phyloP scores from a whole-genome alignment of 768 basidiomycete species.

The Chlorophyllum brunneum region DNA sequence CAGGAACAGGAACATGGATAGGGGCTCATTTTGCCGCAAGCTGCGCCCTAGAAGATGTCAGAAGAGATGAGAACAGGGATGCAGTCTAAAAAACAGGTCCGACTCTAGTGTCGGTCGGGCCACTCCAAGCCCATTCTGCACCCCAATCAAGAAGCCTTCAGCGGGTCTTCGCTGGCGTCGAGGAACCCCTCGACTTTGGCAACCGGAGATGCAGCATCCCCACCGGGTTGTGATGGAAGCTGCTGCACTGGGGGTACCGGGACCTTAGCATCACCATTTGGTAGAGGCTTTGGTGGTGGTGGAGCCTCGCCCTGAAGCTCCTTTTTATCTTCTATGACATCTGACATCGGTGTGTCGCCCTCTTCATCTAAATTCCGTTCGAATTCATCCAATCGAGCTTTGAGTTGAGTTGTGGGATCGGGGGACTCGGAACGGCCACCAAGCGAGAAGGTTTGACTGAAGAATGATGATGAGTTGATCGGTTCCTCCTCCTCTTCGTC shows the following conservation, averaged over 20 bases:
- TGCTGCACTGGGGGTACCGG: slow-evolving; percentile 40
- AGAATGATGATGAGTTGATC: slow-evolving; percentile 38
- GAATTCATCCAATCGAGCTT: slow-evolving; percentile 60
- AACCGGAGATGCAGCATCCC: slow-evolving; percentile 50
- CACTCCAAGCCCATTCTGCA: slow-evolving; percentile 7
- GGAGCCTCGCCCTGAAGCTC: slow-evolving; percentile 41
- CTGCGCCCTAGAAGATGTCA: slow-evolving; percentile 16
- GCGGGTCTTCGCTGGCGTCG: slow-evolving; percentile 61
- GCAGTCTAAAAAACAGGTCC: neutral
- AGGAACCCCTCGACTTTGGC: slow-evolving; percentile 62
- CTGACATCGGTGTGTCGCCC: slow-evolving; percentile 29
- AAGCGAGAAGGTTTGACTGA: slow-evolving; percentile 44
- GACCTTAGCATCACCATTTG: slow-evolving; percentile 42
- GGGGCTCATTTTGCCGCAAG: neutral
- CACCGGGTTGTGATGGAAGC: slow-evolving; percentile 44
- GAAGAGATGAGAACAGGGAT: neutral
- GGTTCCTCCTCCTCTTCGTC: slow-evolving; percentile 54
- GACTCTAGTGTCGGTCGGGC: neutral
- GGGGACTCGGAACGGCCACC: slow-evolving; percentile 39
- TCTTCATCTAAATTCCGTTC: slow-evolving; percentile 44
- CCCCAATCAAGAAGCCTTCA: slow-evolving; percentile 26
- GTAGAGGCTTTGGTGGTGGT: slow-evolving; percentile 38
- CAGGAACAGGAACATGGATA: slow-evolving; percentile 22
- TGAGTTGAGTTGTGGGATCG: slow-evolving; percentile 55
- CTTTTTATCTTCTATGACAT: slow-evolving; percentile 20